A percentile compares a stretch with the other conserved stretches of the same genome.
Conservation (phyloP, 805 yeast genomes). For the Crinitomyces ghanaensis region DNA sequence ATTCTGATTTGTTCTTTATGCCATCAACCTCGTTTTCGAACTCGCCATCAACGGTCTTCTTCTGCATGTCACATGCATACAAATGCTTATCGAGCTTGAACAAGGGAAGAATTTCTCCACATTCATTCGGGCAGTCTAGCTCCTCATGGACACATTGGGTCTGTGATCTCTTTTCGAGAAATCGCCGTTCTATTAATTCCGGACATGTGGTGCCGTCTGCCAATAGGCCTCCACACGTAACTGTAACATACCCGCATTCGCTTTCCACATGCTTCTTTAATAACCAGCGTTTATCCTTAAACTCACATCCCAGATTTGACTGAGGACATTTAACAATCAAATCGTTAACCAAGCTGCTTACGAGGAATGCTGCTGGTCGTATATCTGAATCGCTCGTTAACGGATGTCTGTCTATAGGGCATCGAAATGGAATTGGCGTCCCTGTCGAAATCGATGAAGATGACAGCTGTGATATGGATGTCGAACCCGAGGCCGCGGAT, state of each 20-base stretch:
- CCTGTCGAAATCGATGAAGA: too few species aligned
- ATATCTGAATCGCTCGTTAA: conserved; percentile 28
- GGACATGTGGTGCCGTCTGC: conserved; percentile 16
- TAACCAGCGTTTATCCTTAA: conserved; percentile 50
- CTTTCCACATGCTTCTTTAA: conserved; percentile 37
- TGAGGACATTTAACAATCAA: conserved; percentile 46
- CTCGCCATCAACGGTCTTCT: too few species aligned
- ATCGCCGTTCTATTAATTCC: conserved; percentile 7
- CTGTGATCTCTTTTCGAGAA: conserved; percentile 2
- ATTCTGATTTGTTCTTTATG: conserved; percentile 8
- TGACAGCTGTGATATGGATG: too few species aligned
- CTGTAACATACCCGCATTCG: conserved; percentile 31
- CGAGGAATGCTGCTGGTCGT: conserved; percentile 39
- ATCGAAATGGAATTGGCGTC: conserved; percentile 19
- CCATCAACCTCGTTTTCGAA: too few species aligned
- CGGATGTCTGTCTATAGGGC: conserved; percentile 53
- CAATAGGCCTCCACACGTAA: conserved; percentile 26
- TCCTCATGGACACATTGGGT: conserved; percentile 7
- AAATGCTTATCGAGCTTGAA: too few species aligned
- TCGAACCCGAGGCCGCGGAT: too few species aligned
- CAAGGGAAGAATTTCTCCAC: conserved; percentile 12
- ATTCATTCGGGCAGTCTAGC: conserved; percentile 15
- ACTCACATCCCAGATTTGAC: conserved; percentile 40
- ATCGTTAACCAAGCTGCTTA: conserved; percentile 52
- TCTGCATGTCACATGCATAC: too few species aligned